phyloP scores from a whole-genome alignment of 768 basidiomycete genomes.

The Chlorophyllum brunneum region DNA sequence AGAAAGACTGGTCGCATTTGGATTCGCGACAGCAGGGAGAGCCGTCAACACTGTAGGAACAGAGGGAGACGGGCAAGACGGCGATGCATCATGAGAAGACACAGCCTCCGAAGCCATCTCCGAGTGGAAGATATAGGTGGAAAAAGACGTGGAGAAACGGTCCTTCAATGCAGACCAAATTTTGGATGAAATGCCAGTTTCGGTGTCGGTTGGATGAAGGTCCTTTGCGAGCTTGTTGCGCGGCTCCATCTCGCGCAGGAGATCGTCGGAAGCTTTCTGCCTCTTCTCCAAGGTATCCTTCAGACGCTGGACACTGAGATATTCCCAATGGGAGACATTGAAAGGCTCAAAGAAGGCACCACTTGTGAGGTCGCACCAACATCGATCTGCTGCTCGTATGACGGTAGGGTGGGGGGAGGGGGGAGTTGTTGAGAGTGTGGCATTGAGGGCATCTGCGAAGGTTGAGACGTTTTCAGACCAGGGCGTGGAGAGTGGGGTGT shows the following conservation, averaged over 20 bases:
- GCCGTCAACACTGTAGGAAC: too few relatives aligned
- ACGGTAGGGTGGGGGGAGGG: conserved; percentile 44
- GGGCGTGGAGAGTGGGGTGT: conserved; percentile 56
- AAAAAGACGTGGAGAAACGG: conserved; percentile 9
- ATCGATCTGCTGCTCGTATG: conserved; percentile 70
- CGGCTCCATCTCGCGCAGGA: not conserved
- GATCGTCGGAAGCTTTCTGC: conserved; percentile 21
- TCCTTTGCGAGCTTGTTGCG: conserved; percentile 3
- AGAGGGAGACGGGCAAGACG: too few relatives aligned
- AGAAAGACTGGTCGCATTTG: conserved; percentile 19
- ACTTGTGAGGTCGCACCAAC: conserved; percentile 79
- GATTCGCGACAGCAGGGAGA: conserved; percentile 1
- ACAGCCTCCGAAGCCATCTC: too few relatives aligned
- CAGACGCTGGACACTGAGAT: conserved; percentile 50
- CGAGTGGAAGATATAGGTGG: too few relatives aligned
- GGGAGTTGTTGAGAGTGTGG: conserved; percentile 39
- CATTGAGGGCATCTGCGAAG: conserved; percentile 61
- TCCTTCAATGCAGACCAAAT: conserved; percentile 16
- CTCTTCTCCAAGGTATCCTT: conserved; percentile 37
- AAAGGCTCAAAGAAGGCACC: conserved; percentile 71
- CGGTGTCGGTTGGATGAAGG: not conserved
- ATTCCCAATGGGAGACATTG: conserved; percentile 74
- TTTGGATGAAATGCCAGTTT: not conserved
- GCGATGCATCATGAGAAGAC: too few relatives aligned
- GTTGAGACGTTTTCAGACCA: conserved; percentile 73